phyloP scores from a whole-genome alignment of 2,329 filamentous ascomycete genomes.

The Dactylellina sp. region DNA sequence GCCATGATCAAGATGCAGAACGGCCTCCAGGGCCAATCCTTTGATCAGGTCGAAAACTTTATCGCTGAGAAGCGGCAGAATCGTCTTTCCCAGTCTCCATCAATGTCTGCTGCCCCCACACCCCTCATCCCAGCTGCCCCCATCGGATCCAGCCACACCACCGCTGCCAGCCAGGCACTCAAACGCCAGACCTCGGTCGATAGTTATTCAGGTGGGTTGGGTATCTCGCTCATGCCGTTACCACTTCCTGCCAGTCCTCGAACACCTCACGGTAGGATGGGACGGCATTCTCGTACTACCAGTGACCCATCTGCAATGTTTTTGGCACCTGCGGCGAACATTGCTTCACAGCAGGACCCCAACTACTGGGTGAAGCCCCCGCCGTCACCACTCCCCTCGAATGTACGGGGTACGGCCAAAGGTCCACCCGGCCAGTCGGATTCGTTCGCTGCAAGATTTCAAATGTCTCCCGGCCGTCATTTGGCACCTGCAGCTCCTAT shows the following conservation, averaged over 20 bases:
- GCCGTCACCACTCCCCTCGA: constrained; percentile 64
- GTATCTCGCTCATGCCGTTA: constrained; percentile 38
- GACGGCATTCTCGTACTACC: constrained; percentile 43
- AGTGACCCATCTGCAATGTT: constrained; percentile 52
- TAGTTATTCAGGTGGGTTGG: constrained; percentile 38
- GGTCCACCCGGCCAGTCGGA: constrained; percentile 56
- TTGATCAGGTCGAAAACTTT: constrained; percentile 52
- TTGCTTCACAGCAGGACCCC: constrained; percentile 46
- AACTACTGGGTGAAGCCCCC: constrained; percentile 55
- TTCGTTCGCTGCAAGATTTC: constrained; percentile 46
- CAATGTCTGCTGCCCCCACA: constrained; percentile 25
- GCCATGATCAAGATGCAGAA: constrained; percentile 57
- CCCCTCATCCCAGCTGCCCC: constrained; percentile 37
- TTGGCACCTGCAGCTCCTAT: constrained; percentile 52
- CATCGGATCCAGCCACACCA: constrained; percentile 13
- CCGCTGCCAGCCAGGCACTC: constrained; percentile 35
- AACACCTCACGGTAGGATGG: constrained; percentile 30
- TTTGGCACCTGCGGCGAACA: constrained; percentile 47
- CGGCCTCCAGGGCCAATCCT: constrained; percentile 48
- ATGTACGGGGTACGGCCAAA: constrained; percentile 65
- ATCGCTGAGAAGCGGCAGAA: constrained; percentile 46
- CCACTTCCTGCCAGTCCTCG: constrained; percentile 42
- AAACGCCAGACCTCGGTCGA: constrained; percentile 50
- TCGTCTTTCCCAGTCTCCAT: constrained; percentile 48
- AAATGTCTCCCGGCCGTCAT: constrained; percentile 45